Percentiles rank a stretch among this genome's conserved stretches.
These are phyloP conservation scores for Hypericum perforatum DNA, from an alignment of 345 rosid genomes.

Conservation along the genomic window DNA sequence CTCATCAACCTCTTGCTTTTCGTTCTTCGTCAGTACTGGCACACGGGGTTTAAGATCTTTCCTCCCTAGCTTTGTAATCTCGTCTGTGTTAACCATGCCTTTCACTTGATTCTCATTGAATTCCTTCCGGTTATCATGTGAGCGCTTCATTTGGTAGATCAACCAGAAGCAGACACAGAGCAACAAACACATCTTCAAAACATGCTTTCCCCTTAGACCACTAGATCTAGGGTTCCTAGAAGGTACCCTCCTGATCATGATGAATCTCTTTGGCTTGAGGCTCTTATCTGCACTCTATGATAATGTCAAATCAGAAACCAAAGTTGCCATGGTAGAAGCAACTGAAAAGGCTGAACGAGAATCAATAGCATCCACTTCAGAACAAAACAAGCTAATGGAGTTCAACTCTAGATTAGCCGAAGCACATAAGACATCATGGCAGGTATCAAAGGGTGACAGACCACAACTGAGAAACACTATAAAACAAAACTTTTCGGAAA, in stretches of 20 bases:
- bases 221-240: conserved; percentile 62
- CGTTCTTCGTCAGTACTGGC: conserved; percentile 24
- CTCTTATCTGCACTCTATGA: background rate
- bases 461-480: too few relatives aligned
- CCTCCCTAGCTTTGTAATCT: conserved; percentile 50
- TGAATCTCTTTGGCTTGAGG: conserved; percentile 8
- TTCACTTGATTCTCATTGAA: conserved; percentile 44
- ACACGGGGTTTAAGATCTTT: conserved; percentile 51
- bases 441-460: too few relatives aligned
- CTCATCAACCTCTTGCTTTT: conserved; percentile 29
- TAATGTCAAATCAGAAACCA: conserved; percentile 3
- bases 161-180: conserved; percentile 81
- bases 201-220: conserved; percentile 55
- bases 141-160: conserved; percentile 76
- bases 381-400: too few relatives aligned
- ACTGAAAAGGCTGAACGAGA: too few relatives aligned
- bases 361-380: too few relatives aligned
- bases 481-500: too few relatives aligned
- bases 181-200: conserved; percentile 65
- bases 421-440: too few relatives aligned
- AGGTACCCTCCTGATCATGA: conserved; percentile 51
- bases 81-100: conserved; percentile 15
- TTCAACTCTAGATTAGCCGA: too few relatives aligned
- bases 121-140: conserved; percentile 80
- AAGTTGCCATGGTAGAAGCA: too few relatives aligned